A percentile compares a stretch with the other conserved stretches of the same genome.
phyloP scores from a whole-genome alignment of 1,284 basidiomycete species.

The Apiotrichum veenhuisii region DNA sequence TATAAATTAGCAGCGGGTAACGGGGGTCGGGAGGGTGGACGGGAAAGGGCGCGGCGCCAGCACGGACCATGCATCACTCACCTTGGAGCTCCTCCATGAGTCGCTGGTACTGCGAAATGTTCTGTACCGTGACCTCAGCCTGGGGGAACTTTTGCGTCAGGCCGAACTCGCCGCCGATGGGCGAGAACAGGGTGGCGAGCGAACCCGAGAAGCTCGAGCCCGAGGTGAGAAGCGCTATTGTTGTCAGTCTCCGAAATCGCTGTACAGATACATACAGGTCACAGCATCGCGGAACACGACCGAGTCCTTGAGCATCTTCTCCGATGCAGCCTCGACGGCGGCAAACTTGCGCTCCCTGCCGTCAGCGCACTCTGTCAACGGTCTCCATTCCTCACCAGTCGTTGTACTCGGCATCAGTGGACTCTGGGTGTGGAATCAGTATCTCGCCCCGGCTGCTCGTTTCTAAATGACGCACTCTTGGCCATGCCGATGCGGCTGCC shows the following conservation, averaged over 20 bases:
- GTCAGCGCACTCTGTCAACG: not conserved
- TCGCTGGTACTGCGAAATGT: slow-evolving; percentile 66
- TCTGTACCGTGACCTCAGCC: slow-evolving; percentile 70
- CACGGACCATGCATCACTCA: no score
- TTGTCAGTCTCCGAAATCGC: slow-evolving; percentile 2
- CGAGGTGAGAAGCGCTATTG: slow-evolving; percentile 70
- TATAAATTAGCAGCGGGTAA: not conserved
- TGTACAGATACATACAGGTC: slow-evolving; percentile 57
- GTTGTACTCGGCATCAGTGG: slow-evolving; percentile 74
- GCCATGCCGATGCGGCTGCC: slow-evolving; percentile 80
- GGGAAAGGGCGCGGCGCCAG: no score
- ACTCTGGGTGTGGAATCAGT: slow-evolving; percentile 57
- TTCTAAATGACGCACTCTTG: slow-evolving; percentile 64
- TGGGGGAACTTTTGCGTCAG: slow-evolving; percentile 74
- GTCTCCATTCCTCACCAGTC: slow-evolving; percentile 39
- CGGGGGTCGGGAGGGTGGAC: no score
- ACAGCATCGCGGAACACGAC: slow-evolving; percentile 82
- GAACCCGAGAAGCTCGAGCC: slow-evolving; percentile 73
- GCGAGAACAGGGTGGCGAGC: slow-evolving; percentile 73
- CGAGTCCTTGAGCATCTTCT: slow-evolving; percentile 88
- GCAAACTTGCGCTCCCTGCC: slow-evolving; percentile 65
- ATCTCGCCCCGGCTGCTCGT: not conserved
- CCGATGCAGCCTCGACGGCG: slow-evolving; percentile 71
- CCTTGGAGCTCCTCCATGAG: slow-evolving; percentile 78
- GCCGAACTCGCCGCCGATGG: slow-evolving; percentile 77